Conservation (phyloP, 2,329 filamentous ascomycete species). For the Neurospora sp. region DNA sequence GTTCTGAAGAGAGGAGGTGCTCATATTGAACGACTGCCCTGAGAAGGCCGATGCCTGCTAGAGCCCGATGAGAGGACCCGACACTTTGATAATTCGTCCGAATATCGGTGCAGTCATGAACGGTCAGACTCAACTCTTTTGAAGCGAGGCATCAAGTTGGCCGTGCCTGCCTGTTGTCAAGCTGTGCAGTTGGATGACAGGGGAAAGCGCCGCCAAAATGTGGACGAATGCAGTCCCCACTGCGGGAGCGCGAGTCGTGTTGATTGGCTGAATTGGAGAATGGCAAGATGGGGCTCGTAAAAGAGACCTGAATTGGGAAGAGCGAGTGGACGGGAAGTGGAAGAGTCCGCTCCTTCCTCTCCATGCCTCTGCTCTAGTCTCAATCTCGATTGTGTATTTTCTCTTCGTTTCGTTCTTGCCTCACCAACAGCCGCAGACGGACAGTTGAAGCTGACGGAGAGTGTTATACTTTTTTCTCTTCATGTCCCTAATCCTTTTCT, state of each 20-base stretch:
- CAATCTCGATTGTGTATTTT: not conserved
- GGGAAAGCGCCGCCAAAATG: not conserved
- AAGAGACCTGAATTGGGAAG: not conserved
- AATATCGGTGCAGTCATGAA: not conserved
- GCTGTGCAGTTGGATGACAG: not conserved
- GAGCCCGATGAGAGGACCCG: not conserved
- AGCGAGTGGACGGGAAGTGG: not conserved
- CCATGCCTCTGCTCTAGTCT: not conserved
- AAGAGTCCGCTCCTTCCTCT: not conserved
- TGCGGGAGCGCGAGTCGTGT: conserved; percentile 1
- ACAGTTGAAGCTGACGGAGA: not conserved
- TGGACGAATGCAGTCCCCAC: not conserved
- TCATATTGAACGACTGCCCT: too few species aligned
- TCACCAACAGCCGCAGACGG: not conserved
- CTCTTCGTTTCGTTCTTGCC: not conserved
- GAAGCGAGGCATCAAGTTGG: not conserved
- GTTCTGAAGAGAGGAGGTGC: not conserved
- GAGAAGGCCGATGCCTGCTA: too few species aligned
- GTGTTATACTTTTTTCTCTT: not conserved
- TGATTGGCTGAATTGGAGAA: not conserved
- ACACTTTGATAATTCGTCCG: not conserved
- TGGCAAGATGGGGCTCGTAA: not conserved
- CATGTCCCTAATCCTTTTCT: not conserved
- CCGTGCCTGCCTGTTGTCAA: not conserved
- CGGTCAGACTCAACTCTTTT: conserved; percentile 3